phyloP scores from a whole-genome alignment of 2,329 filamentous ascomycete species.

The Penicillium sp. region DNA sequence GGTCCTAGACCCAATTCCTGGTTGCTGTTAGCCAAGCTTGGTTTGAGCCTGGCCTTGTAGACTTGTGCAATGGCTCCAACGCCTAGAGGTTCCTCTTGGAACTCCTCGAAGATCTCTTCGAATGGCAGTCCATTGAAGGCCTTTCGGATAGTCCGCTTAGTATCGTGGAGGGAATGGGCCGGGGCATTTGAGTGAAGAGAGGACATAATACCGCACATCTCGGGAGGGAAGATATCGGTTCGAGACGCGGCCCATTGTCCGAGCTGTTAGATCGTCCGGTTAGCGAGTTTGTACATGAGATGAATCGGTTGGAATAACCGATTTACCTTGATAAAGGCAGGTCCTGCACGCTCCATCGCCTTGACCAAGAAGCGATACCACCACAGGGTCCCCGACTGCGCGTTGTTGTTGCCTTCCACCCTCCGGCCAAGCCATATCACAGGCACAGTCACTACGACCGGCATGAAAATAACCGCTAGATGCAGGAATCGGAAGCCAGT shows the following conservation, averaged over 20 bases:
- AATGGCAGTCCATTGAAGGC: slow-evolving; percentile 80
- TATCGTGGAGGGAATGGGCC: slow-evolving; percentile 78
- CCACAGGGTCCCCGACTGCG: slow-evolving; percentile 80
- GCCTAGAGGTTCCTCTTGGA: slow-evolving; percentile 82
- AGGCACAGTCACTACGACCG: slow-evolving; percentile 78
- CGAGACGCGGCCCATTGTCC: slow-evolving; percentile 98
- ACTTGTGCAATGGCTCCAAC: slow-evolving; percentile 97
- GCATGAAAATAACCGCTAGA: slow-evolving; percentile 83
- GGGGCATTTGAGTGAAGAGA: slow-evolving; percentile 92
- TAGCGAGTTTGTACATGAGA: neutral
- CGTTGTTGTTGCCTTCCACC: slow-evolving; percentile 64
- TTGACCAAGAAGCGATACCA: slow-evolving; percentile 89
- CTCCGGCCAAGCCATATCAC: slow-evolving; percentile 74
- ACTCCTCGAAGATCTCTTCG: slow-evolving; percentile 93
- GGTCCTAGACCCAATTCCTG: slow-evolving; percentile 53
- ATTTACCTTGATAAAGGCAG: slow-evolving; percentile 89
- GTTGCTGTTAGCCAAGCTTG: slow-evolving; percentile 67
- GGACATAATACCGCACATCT: slow-evolving; percentile 92
- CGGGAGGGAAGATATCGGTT: slow-evolving; percentile 90
- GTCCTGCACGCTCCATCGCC: slow-evolving; percentile 88
- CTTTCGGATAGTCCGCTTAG: slow-evolving; percentile 72
- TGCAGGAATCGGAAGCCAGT: slow-evolving; percentile 88
- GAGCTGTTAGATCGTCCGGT: slow-evolving; percentile 53
- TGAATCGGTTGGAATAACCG: neutral
- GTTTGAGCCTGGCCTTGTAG: slow-evolving; percentile 89